phyloP scores from a whole-genome alignment of 495 filamentous ascomycete genomes.

The Hypoxylon intermedium region DNA sequence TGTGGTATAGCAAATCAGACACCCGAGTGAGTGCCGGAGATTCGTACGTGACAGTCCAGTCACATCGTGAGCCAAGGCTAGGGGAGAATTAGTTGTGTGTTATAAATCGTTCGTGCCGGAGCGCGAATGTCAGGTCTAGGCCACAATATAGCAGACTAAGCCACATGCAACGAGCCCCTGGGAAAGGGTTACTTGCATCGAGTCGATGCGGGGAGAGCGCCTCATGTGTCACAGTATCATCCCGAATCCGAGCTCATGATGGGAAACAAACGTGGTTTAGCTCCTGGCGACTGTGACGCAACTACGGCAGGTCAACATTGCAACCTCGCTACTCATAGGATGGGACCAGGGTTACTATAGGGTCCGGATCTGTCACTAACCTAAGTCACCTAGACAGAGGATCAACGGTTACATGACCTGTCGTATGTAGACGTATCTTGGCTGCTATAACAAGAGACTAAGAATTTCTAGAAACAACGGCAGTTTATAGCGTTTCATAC shows the following conservation, averaged over 20 bases:
- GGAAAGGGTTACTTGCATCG: constrained; percentile 24
- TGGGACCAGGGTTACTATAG: constrained; percentile 14
- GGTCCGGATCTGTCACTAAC: constrained; percentile 36
- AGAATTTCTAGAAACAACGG: no score
- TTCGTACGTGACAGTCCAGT: not conserved
- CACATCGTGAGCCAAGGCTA: not conserved
- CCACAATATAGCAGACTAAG: constrained; percentile 10
- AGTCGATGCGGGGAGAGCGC: constrained; percentile 14
- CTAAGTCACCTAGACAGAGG: constrained; percentile 10
- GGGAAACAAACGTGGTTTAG: not conserved
- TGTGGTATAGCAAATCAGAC: not conserved
- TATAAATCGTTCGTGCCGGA: not conserved
- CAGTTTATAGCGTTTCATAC: no score
- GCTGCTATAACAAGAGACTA: no score
- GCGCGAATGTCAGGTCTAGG: not conserved
- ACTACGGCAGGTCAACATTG: constrained; percentile 22
- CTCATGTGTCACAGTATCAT: constrained; percentile 8
- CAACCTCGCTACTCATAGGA: constrained; percentile 11
- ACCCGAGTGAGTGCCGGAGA: not conserved
- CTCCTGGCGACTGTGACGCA: constrained; percentile 1
- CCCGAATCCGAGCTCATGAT: constrained; percentile 14
- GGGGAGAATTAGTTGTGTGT: not conserved
- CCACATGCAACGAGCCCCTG: constrained; percentile 25
- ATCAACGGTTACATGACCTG: constrained; percentile 15
- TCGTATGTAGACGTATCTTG: no score